Evolutionary conservation across 148 eudicot species (phyloP).

Genomic region (Tetragonia tetragonoides): DNA sequence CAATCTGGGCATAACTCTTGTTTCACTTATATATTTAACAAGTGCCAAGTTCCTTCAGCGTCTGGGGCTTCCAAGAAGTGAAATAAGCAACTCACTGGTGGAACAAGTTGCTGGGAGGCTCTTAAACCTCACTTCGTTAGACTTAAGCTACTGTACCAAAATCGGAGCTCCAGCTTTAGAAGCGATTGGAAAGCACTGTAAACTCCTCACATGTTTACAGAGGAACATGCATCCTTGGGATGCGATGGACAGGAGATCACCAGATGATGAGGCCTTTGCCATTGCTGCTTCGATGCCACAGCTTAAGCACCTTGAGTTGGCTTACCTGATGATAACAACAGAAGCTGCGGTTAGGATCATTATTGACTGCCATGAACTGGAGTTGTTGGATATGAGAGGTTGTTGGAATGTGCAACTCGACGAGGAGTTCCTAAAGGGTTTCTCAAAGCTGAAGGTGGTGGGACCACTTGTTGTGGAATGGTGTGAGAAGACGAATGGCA

Average conservation of each 20-base stretch:
- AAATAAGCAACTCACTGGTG: constrained; percentile 45
- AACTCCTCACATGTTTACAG: constrained; percentile 39
- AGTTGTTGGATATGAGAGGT: constrained; percentile 64
- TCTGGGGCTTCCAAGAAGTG: constrained; percentile 55
- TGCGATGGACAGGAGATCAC: constrained; percentile 40
- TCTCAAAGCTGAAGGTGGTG: constrained; percentile 45
- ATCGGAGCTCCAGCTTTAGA: constrained; percentile 51
- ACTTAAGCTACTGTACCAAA: constrained; percentile 63
- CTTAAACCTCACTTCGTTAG: constrained; percentile 49
- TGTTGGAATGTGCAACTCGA: constrained; percentile 77
- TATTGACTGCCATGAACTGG: constrained; percentile 40
- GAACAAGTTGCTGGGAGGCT: constrained; percentile 45
- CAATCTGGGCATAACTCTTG: background rate
- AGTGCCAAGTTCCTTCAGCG: constrained; percentile 64
- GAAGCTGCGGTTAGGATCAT: constrained; percentile 40
- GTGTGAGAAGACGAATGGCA: constrained; percentile 25
- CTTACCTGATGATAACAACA: constrained; percentile 54
- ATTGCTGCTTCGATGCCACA: constrained; percentile 71
- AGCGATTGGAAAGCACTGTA: constrained; percentile 59
- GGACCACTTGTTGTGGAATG: constrained; percentile 55
- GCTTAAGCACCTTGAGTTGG: constrained; percentile 73
- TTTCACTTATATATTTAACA: constrained; percentile 20
- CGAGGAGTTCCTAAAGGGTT: constrained; percentile 37
- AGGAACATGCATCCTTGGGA: constrained; percentile 69
- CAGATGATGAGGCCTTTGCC: constrained; percentile 72